These are phyloP conservation scores for Emmonsiellopsis sp. DNA, from an alignment of 2,329 filamentous ascomycete genomes.

Conservation along the genomic window DNA sequence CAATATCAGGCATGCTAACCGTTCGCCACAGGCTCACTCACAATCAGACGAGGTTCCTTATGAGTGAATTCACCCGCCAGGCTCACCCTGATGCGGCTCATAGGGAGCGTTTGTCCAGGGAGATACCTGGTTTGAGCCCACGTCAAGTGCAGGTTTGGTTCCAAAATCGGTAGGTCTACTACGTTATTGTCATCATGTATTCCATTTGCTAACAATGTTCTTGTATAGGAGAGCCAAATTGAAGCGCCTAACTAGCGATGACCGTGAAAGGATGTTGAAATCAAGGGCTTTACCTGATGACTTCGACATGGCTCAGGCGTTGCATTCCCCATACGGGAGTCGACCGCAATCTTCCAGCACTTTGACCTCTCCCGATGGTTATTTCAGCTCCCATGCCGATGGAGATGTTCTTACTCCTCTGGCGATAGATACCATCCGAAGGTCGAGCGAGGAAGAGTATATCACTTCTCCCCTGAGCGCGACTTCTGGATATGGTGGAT, in stretches of 20 bases:
- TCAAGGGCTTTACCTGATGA: constrained; percentile 51
- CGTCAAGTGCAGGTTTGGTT: constrained; percentile 98
- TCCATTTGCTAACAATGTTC: constrained; percentile 1
- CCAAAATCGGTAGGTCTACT: constrained; percentile 69
- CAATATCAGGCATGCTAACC: constrained; percentile 1
- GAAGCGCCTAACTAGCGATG: constrained; percentile 52
- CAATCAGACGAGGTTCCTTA: constrained; percentile 92
- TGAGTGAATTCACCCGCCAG: constrained; percentile 94
- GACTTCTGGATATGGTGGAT: constrained; percentile 26
- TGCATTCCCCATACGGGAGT: constrained; percentile 46
- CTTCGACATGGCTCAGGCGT: constrained; percentile 51
- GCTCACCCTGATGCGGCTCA: constrained; percentile 89
- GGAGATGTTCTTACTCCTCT: constrained; percentile 21
- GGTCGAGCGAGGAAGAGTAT: constrained; percentile 30
- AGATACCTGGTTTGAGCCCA: constrained; percentile 85
- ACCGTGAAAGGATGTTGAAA: constrained; percentile 53
- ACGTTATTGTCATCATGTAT: neutral
- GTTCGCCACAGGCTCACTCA: constrained; percentile 63
- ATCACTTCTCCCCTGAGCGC: constrained; percentile 29
- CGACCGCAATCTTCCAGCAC: constrained; percentile 37
- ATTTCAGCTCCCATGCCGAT: constrained; percentile 32
- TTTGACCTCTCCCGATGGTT: constrained; percentile 38
- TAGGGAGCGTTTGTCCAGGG: constrained; percentile 72
- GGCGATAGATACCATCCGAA: constrained; percentile 25
- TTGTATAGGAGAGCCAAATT: constrained; percentile 48